Evolutionary conservation across 2,329 filamentous ascomycete species (phyloP), one percentile per base, ranked within the genome.

Genomic region (Aspergillus novofumigatus): DNA sequence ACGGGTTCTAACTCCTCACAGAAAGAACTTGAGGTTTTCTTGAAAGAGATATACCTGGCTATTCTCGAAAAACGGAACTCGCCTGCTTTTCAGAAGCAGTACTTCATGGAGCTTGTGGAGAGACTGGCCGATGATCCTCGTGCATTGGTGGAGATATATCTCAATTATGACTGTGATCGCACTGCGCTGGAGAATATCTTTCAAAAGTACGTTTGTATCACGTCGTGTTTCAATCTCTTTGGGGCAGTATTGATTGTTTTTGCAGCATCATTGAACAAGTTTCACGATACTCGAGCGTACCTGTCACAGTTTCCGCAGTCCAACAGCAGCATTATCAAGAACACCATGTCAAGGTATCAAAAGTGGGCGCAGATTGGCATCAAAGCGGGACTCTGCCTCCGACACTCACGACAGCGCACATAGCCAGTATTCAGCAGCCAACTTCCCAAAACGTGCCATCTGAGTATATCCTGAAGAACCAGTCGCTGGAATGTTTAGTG

Each of bases 131-230:
- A 85, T 17, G 94, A 99, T 70, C 91, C 93, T 1, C 84, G 91
- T 63, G 92, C 91, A 0, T 74, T 99, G 51, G 94, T 99, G 17
- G 94, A 99, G 74, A 88, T 92, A 14, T 99, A 99, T 74, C 83
- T 99, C 61, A 99, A 99, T 74, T 99, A 99, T 70, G 94, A 99
- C 72, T 99, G 94, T 76, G 95, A 97, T 69, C 84, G 93, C 59
- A 92, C 91, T 44, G 86, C 86, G 9, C 85, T 97, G 58, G 93
- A 97, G 76, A 99, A 99, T 74, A 94, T 97, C 74, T 99, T 96
- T 72, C 94, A 99, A 75, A 81, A 84, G 65, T 77, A 67, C 56
- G 67, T 62, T 57, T 42, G 38, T 47, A 3, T 44, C 29, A n/a
- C 7, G 14, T 9, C 20, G 4, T 38, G 4, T 48, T 29, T 14